A percentile compares a stretch with the other conserved stretches of the same genome.
Evolutionary conservation across 1,284 basidiomycete genomes (phyloP).

Genomic region (Kwoniella shivajii): DNA sequence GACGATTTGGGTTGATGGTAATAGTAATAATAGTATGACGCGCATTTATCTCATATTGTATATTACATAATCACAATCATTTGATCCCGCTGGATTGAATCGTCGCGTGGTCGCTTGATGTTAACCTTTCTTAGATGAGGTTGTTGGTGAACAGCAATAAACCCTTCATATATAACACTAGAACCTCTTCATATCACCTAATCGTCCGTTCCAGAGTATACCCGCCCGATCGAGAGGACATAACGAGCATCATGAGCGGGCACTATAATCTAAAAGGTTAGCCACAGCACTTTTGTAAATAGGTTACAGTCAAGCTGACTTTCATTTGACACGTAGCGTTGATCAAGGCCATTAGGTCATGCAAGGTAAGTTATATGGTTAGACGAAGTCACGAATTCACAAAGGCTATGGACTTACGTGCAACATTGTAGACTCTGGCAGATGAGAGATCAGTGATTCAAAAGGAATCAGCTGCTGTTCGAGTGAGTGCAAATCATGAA

Average conservation of each 20-base stretch:
- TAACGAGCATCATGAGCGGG: slow-evolving; percentile 45
- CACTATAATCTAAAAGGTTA: slow-evolving; percentile 90
- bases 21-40: too few relatives aligned
- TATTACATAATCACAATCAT: too few relatives aligned
- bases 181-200: too few relatives aligned
- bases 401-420: background rate
- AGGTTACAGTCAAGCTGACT: background rate
- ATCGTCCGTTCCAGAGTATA: too few relatives aligned
- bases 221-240: too few relatives aligned
- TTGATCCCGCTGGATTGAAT: too few relatives aligned
- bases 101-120: too few relatives aligned
- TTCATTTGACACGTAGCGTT: slow-evolving; percentile 62
- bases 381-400: background rate
- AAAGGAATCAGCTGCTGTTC: slow-evolving; percentile 96
- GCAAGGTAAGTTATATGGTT: slow-evolving; percentile 67
- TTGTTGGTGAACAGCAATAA: too few relatives aligned
- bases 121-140: too few relatives aligned
- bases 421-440: slow-evolving; percentile 80
- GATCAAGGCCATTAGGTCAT: slow-evolving; percentile 91
- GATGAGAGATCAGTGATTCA: slow-evolving; percentile 97
- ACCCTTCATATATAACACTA: too few relatives aligned
- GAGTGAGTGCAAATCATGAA: slow-evolving; percentile 50
- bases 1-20: too few relatives aligned
- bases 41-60: too few relatives aligned
- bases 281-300: slow-evolving; percentile 19